These are phyloP conservation scores for Eucalyptus cladocalyx DNA, from an alignment of 345 rosid genomes.

Conservation along the genomic window DNA sequence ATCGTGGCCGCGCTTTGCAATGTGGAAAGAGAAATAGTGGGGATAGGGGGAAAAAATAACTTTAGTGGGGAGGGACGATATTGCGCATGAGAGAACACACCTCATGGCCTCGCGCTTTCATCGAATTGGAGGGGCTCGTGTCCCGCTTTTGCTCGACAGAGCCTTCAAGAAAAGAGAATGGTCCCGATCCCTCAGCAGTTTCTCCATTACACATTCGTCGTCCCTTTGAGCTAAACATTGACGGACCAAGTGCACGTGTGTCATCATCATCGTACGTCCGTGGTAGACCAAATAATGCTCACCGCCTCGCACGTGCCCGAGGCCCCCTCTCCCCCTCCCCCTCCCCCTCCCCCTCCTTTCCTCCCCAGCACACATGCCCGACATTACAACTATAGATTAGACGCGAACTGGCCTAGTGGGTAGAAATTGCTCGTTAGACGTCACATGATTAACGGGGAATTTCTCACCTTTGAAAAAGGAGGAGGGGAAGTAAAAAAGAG, in stretches of 20 bases:
- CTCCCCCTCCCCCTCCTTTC: neutral
- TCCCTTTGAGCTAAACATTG: neutral
- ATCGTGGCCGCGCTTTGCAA: neutral
- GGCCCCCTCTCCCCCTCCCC: neutral
- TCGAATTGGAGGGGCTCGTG: conserved; percentile 14
- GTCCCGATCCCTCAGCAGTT: conserved; percentile 7
- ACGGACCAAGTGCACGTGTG: conserved; percentile 46
- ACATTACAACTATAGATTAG: neutral
- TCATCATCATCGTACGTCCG: conserved; percentile 34
- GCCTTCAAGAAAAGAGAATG: conserved; percentile 1
- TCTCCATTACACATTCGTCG: neutral
- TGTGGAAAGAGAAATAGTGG: neutral
- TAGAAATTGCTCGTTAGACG: neutral
- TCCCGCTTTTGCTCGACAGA: conserved; percentile 26
- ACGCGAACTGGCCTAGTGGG: neutral
- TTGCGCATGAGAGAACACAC: conserved; percentile 3
- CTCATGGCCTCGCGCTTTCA: neutral
- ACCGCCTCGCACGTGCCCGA: conserved; percentile 15
- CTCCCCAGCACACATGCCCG: neutral
- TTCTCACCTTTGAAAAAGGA: neutral
- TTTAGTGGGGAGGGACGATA: neutral
- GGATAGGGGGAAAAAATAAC: neutral
- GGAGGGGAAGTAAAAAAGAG: neutral
- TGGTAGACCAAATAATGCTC: conserved; percentile 39
- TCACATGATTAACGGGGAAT: neutral